phyloP scores from a whole-genome alignment of 148 eudicot genomes.

The Beta vulgaris region DNA sequence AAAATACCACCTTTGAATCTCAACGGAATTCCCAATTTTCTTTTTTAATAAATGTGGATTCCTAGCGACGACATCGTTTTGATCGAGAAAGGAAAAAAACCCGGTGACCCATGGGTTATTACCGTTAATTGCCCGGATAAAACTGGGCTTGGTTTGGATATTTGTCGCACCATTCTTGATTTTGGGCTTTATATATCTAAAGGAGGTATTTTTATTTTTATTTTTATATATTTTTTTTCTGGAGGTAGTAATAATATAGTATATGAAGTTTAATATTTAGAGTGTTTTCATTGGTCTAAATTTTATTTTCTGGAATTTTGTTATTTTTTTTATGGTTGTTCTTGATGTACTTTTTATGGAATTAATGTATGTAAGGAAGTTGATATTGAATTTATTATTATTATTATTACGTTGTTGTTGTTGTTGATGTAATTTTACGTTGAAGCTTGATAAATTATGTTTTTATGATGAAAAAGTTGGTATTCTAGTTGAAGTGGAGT shows the following conservation, averaged over 20 bases:
- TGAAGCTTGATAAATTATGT: background rate
- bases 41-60: conserved; percentile 45
- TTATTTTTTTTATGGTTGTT: too few relatives aligned
- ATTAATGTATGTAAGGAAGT: background rate
- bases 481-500: background rate
- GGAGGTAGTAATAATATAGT: background rate
- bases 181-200: conserved; percentile 62
- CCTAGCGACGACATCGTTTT: conserved; percentile 58
- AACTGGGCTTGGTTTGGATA: conserved; percentile 76
- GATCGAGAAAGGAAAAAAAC: conserved; percentile 54
- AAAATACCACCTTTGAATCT: background rate
- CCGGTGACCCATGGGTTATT: conserved; percentile 59
- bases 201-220: conserved; percentile 44
- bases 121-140: conserved; percentile 84
- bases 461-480: background rate
- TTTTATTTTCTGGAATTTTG: background rate
- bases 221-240: background rate
- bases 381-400: background rate
- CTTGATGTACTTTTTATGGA: background rate
- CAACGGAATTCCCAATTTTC: background rate
- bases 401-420: background rate
- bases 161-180: conserved; percentile 68
- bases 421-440: background rate
- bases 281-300: background rate
- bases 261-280: background rate